Percentiles rank a stretch among this genome's conserved stretches.
Conservation (phyloP, 176 grass and related monocot genomes). For the Triticum monococcum region DNA sequence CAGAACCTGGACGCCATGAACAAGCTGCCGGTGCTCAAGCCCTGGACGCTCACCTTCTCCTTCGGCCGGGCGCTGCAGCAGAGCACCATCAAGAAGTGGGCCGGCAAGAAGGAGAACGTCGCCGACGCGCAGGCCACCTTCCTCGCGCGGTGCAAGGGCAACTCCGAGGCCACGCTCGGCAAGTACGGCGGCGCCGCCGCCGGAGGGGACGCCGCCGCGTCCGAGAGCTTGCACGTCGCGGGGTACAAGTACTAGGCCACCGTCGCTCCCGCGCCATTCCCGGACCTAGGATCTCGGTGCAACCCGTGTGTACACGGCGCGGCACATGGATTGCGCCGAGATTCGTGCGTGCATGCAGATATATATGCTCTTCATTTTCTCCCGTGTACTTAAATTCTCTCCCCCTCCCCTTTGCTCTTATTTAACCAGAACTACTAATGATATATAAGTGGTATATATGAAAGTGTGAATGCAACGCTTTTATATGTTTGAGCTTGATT, state of each 20-base stretch:
- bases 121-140: slow-evolving; percentile 67
- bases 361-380: slow-evolving; percentile 5
- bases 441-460: slow-evolving; percentile 10
- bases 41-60: slow-evolving; percentile 91
- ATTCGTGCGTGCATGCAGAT: slow-evolving; percentile 19
- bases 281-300: not conserved
- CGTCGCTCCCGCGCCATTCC: not conserved
- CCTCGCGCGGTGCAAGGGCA: slow-evolving; percentile 80
- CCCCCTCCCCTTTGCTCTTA: not conserved
- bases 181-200: slow-evolving; percentile 59
- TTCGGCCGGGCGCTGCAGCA: slow-evolving; percentile 90
- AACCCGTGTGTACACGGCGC: not conserved
- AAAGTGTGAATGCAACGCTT: not conserved
- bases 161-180: slow-evolving; percentile 76
- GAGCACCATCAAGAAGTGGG: slow-evolving; percentile 99
- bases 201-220: slow-evolving; percentile 56
- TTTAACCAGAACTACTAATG: slow-evolving; percentile 19
- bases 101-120: slow-evolving; percentile 77
- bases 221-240: slow-evolving; percentile 84
- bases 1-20: slow-evolving; percentile 90
- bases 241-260: slow-evolving; percentile 67
- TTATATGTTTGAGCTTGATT: not conserved
- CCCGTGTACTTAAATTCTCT: not conserved
- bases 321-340: not conserved
- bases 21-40: slow-evolving; percentile 83